Evolutionary conservation across 176 grass and related monocot genomes (phyloP), one percentile per base, ranked within the genome.

Genomic region (Musa schizocarpa): DNA sequence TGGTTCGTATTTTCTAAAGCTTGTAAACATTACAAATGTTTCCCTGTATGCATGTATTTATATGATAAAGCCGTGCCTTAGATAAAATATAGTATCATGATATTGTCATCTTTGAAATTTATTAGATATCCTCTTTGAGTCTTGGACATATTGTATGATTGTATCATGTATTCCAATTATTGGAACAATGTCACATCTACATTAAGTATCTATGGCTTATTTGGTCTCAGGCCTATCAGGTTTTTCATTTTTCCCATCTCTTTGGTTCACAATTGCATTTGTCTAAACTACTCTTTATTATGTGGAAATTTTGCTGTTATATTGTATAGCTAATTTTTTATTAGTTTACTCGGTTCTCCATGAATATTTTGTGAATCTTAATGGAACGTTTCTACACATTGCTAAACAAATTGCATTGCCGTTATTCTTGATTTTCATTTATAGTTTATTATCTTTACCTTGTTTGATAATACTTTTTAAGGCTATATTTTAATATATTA

Each of bases 1-100:
- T 93, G 86, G 95, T 93, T 84, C 81, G 82, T 65, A 79, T 50
- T 51, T 51, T 76, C 14, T 23, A 65, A 24, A 51, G 24, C 2
- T 87, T 23, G 74, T 74, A 50, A 12, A 34, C 22, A 50, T 64
- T 8, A 4, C 50, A 76, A 57, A 8, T 8, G 2, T 55, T 22
- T 20, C 14, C 1, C 64, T 70, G 8, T 48, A 13, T 61, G 57
- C 5, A 61, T 13, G 16, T 61, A 61, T 59, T 4, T 59, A 16
- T 61, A 14, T 16, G 57, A 17, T 61, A n/a, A 14, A 61, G 57
- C 9, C 13, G 4, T 61, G 16, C 16, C n/a, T 53, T 53, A 24
- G 6, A 43, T 43, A 43, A 43, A 43, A 43, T 43, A 43, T 43
- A 43, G 34, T 43, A 43, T n/a, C 9, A 29, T 68, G 34, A 19